Conservation (phyloP, 2,329 filamentous ascomycete genomes). For the Arthrobotrys conoides region DNA sequence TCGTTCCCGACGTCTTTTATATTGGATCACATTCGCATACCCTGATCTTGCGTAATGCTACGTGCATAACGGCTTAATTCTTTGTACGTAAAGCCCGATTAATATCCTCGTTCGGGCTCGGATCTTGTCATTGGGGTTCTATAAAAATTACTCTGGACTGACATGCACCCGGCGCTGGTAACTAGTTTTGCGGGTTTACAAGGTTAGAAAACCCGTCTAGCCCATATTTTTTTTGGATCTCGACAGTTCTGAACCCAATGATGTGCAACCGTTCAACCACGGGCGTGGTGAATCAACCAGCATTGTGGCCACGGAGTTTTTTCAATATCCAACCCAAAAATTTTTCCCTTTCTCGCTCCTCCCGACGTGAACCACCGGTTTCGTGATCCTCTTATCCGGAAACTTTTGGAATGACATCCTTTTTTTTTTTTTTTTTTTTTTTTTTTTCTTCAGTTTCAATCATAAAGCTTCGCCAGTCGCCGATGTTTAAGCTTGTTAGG, state of each 20-base stretch:
- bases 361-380: conserved; percentile 9
- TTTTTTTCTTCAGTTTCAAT: neutral
- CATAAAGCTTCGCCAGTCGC: conserved; percentile 32
- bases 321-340: conserved; percentile 1
- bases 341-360: conserved; percentile 26
- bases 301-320: conserved; percentile 36
- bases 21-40: conserved; percentile 36
- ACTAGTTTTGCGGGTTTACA: neutral
- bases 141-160: conserved; percentile 16
- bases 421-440: neutral
- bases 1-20: conserved; percentile 4
- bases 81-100: conserved; percentile 51
- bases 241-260: conserved; percentile 28
- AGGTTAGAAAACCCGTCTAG: conserved; percentile 8
- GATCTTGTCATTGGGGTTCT: conserved; percentile 18
- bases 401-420: conserved; percentile 19
- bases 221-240: neutral
- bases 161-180: neutral
- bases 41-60: conserved; percentile 37
- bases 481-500: conserved; percentile 53
- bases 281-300: conserved; percentile 19
- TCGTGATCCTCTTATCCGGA: conserved; percentile 18
- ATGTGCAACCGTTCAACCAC: conserved; percentile 41
- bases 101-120: conserved; percentile 35
- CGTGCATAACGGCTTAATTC: conserved; percentile 32